These are phyloP conservation scores for Solanum hybrid DNA, from an alignment of 305 asterid species.

Conservation along the genomic window DNA sequence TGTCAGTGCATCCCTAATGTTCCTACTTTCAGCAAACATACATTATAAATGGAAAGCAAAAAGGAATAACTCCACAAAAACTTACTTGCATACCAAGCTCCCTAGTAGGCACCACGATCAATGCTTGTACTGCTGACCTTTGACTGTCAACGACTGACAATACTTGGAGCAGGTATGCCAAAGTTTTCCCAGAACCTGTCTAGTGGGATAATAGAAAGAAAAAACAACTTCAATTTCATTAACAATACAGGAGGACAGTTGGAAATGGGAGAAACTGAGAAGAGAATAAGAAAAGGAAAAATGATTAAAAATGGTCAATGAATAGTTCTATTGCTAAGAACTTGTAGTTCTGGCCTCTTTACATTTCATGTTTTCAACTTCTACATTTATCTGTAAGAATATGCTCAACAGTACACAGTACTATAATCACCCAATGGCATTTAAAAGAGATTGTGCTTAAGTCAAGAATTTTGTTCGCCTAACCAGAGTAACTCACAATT, in stretches of 20 bases:
- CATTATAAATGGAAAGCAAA: slow-evolving; percentile 5
- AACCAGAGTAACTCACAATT: neutral
- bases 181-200: slow-evolving; percentile 99
- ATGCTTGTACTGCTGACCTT: slow-evolving; percentile 78
- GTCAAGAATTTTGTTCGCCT: neutral
- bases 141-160: slow-evolving; percentile 55
- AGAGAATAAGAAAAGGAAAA: neutral
- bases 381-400: neutral
- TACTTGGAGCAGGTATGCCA: slow-evolving; percentile 68
- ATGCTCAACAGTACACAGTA: neutral
- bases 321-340: neutral
- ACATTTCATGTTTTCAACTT: neutral
- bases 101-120: slow-evolving; percentile 81
- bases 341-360: neutral
- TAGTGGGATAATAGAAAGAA: slow-evolving; percentile 25
- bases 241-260: slow-evolving; percentile 1
- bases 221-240: slow-evolving; percentile 11
- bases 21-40: slow-evolving; percentile 2
- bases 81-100: slow-evolving; percentile 95
- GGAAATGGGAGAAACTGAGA: neutral
- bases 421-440: neutral
- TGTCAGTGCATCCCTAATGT: slow-evolving; percentile 3
- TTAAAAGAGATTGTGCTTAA: neutral
- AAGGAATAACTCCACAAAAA: slow-evolving; percentile 9
- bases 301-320: neutral